A percentile compares a stretch with the other conserved stretches of the same genome.
Conservation (phyloP, 139 green algal genomes). For the Nannochloris sp. region DNA sequence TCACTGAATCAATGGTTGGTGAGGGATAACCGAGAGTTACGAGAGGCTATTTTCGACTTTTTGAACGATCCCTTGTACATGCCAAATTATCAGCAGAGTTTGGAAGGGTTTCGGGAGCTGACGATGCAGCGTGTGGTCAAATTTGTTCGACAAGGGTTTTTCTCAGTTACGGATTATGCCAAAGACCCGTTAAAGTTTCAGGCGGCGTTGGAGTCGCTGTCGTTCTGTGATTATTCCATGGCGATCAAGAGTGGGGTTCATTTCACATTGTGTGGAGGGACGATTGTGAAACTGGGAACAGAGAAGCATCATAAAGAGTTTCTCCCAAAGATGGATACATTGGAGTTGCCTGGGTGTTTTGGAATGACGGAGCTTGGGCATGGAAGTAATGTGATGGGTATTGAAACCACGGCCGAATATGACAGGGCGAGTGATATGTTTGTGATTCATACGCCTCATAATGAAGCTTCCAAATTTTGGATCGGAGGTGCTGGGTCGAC, state of each 20-base stretch:
- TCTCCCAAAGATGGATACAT: slow-evolving; percentile 45
- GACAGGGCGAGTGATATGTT: slow-evolving; percentile 49
- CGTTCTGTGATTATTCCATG: slow-evolving; percentile 72
- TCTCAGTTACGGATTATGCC: slow-evolving; percentile 54
- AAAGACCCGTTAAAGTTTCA: slow-evolving; percentile 51
- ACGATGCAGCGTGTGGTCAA: slow-evolving; percentile 59
- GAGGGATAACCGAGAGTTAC: slow-evolving; percentile 60
- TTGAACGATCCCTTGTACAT: slow-evolving; percentile 67
- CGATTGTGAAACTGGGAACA: slow-evolving; percentile 64
- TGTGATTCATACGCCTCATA: slow-evolving; percentile 73
- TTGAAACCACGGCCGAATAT: slow-evolving; percentile 55
- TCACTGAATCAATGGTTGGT: slow-evolving; percentile 35
- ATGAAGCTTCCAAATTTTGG: slow-evolving; percentile 69
- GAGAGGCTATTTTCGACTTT: slow-evolving; percentile 57
- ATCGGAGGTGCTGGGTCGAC: slow-evolving; percentile 57
- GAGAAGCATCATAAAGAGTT: slow-evolving; percentile 65
- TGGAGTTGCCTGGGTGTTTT: slow-evolving; percentile 72
- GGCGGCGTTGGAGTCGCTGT: slow-evolving; percentile 57
- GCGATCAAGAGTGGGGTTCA: slow-evolving; percentile 85
- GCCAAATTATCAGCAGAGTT: slow-evolving; percentile 56
- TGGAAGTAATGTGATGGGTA: slow-evolving; percentile 84
- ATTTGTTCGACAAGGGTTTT: slow-evolving; percentile 56
- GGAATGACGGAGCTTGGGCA: slow-evolving; percentile 81
- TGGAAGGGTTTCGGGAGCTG: slow-evolving; percentile 66
- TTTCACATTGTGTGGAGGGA: slow-evolving; percentile 67